Conservation (phyloP, 441 rosid genomes). For the Corymbia calophylla region DNA sequence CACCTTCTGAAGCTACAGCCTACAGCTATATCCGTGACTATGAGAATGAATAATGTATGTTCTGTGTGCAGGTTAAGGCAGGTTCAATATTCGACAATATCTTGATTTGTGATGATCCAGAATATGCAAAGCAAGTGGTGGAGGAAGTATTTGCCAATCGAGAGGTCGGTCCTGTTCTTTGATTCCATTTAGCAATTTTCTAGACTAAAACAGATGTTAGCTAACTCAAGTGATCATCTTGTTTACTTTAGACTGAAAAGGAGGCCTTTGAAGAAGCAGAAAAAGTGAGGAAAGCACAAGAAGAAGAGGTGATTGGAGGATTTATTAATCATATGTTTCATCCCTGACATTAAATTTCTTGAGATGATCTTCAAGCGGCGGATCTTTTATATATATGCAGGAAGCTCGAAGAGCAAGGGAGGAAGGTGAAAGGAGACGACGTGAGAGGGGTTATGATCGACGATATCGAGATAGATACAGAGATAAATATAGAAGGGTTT, state of each 20-base stretch:
- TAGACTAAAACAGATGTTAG: neutral
- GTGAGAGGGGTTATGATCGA: constrained; percentile 44
- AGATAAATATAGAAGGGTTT: constrained; percentile 39
- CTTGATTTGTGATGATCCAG: constrained; percentile 15
- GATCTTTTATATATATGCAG: neutral
- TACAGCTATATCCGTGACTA: neutral
- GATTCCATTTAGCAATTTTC: neutral
- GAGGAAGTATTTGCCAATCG: constrained; percentile 15
- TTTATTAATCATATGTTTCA: neutral
- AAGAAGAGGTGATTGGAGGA: constrained; percentile 12
- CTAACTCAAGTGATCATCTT: neutral
- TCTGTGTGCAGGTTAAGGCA: constrained; percentile 14
- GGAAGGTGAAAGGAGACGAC: constrained; percentile 26
- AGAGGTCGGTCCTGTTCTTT: constrained; percentile 11
- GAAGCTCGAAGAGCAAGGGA: constrained; percentile 21
- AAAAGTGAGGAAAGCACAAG: constrained; percentile 16
- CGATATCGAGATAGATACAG: constrained; percentile 24
- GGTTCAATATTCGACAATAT: constrained; percentile 14
- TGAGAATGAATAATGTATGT: neutral
- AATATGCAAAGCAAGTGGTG: constrained; percentile 18
- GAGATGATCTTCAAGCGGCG: neutral
- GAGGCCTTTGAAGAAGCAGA: constrained; percentile 25
- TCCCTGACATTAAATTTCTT: neutral
- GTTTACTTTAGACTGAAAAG: constrained; percentile 7
- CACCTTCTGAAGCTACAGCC: neutral